Evolutionary conservation across 2,329 filamentous ascomycete genomes (phyloP).

Genomic region (Hypoxylon sp.): DNA sequence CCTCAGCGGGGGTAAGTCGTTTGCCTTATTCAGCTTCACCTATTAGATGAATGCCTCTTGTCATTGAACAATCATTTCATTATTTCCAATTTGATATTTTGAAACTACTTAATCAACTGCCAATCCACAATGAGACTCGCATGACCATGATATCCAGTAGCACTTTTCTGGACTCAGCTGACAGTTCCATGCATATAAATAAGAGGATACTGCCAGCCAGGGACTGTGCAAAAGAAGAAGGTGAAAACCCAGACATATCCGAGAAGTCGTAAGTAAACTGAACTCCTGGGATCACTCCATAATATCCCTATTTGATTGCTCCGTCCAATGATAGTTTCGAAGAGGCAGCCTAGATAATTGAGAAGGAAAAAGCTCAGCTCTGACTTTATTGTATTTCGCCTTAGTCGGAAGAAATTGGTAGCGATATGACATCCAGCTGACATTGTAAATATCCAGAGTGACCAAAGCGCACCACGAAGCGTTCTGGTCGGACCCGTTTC

Average conservation of each 20-base stretch:
- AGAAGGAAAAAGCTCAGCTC: background rate
- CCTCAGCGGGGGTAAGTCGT: too few species aligned
- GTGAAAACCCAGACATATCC: background rate
- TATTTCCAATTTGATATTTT: too few species aligned
- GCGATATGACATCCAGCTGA: background rate
- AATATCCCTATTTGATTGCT: background rate
- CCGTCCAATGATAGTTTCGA: background rate
- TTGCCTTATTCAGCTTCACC: too few species aligned
- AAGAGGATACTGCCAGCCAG: background rate
- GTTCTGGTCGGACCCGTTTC: background rate
- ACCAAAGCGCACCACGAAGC: background rate
- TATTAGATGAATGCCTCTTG: too few species aligned
- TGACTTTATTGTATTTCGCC: background rate
- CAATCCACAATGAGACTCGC: background rate
- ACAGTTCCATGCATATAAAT: background rate
- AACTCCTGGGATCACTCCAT: background rate
- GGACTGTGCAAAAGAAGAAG: background rate
- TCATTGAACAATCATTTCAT: too few species aligned
- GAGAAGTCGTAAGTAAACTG: background rate
- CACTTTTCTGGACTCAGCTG: background rate
- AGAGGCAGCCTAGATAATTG: background rate
- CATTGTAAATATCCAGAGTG: background rate
- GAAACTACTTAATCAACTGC: background rate
- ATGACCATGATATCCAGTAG: background rate
- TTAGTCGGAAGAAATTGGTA: background rate